These are phyloP conservation scores for Zygotorulaspora danielsina DNA, from an alignment of 805 yeast species.

Conservation along the genomic window DNA sequence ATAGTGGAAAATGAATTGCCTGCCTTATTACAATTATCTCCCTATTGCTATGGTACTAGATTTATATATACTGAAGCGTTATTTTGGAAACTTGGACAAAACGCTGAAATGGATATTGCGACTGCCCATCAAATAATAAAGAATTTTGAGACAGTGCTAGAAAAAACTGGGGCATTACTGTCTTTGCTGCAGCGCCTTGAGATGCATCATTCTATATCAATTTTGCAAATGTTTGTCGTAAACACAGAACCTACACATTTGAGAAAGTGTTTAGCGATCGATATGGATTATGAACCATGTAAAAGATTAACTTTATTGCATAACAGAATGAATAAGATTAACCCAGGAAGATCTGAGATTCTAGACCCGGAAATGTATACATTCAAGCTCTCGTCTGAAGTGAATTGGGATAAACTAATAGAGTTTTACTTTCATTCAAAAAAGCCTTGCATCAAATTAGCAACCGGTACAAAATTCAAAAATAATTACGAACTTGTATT, in stretches of 20 bases:
- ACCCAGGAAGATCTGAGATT: slow-evolving; percentile 40
- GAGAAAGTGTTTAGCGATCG: slow-evolving; percentile 68
- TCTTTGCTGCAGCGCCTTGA: slow-evolving; percentile 28
- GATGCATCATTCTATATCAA: slow-evolving; percentile 32
- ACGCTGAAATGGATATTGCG: slow-evolving; percentile 25
- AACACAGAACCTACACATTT: slow-evolving; percentile 49
- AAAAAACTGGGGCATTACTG: slow-evolving; percentile 26
- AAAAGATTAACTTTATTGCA: slow-evolving; percentile 51
- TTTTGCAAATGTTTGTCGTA: slow-evolving; percentile 48
- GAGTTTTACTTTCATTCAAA: slow-evolving; percentile 44
- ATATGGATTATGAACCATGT: slow-evolving; percentile 67
- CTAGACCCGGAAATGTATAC: slow-evolving; percentile 43
- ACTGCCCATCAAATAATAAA: slow-evolving; percentile 24
- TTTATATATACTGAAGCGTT: slow-evolving; percentile 20
- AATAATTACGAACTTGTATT: slow-evolving; percentile 21
- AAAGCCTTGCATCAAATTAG: slow-evolving; percentile 32
- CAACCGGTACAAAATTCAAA: slow-evolving; percentile 9
- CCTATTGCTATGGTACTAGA: slow-evolving; percentile 40
- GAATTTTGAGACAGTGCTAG: slow-evolving; percentile 25
- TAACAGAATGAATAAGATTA: slow-evolving; percentile 39
- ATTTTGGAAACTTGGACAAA: slow-evolving; percentile 22
- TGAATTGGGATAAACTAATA: slow-evolving; percentile 34
- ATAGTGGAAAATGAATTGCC: slow-evolving; percentile 31
- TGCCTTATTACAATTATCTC: slow-evolving; percentile 40
- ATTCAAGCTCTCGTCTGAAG: slow-evolving; percentile 29